Conservation (phyloP, 2,329 filamentous ascomycete species). For the Magnaporthiopsis incrustans region DNA sequence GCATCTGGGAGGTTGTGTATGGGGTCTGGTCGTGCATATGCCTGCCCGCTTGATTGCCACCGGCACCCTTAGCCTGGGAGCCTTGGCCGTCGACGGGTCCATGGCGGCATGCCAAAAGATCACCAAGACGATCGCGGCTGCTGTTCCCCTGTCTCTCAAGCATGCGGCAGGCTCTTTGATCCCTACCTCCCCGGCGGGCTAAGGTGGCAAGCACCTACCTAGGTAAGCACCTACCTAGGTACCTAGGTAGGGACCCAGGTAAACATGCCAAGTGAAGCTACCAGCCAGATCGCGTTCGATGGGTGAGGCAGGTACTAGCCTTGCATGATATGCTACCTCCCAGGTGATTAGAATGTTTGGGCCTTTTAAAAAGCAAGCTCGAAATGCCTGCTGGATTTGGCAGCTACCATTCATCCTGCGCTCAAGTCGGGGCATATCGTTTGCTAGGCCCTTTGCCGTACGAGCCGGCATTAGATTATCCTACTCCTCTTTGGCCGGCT, state of each 20-base stretch:
- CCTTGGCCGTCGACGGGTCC: background rate
- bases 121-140: background rate
- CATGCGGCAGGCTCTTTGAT: background rate
- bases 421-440: background rate
- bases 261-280: background rate
- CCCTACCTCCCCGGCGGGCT: background rate
- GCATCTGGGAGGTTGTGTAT: background rate
- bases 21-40: background rate
- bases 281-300: background rate
- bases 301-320: background rate
- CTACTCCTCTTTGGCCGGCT: background rate
- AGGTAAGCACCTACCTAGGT: too few relatives aligned
- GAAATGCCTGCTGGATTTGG: background rate
- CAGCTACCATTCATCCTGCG: background rate
- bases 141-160: background rate
- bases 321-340: background rate
- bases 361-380: background rate
- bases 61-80: background rate
- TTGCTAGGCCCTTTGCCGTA: background rate
- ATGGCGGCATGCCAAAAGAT: background rate
- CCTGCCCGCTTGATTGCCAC: background rate
- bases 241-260: too few relatives aligned
- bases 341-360: background rate
- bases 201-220: too few relatives aligned
- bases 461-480: background rate